phyloP scores from a whole-genome alignment of 306 rosid genomes.

The Acacia crassicarpa region DNA sequence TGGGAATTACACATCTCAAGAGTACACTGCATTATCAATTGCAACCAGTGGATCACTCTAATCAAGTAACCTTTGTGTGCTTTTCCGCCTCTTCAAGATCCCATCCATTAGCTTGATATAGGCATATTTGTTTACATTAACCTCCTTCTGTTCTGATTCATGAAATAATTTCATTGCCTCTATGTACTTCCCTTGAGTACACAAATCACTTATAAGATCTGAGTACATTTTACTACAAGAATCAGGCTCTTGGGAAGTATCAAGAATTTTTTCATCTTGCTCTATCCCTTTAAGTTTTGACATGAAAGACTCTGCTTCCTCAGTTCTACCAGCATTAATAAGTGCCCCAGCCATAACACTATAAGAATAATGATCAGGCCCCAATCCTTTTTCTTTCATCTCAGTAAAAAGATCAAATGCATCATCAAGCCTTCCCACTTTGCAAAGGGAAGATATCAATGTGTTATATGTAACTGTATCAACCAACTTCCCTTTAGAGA shows the following conservation, averaged over 20 bases:
- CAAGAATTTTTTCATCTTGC: conserved; percentile 36
- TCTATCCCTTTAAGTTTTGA: conserved; percentile 55
- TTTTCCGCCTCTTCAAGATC: conserved; percentile 70
- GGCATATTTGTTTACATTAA: conserved; percentile 47
- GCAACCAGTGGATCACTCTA: background rate
- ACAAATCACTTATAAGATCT: conserved; percentile 57
- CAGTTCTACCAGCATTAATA: conserved; percentile 51
- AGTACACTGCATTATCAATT: background rate
- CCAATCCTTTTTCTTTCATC: conserved; percentile 66
- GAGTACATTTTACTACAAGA: conserved; percentile 48
- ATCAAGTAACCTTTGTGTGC: conserved; percentile 43
- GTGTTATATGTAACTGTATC: conserved; percentile 84
- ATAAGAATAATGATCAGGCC: conserved; percentile 64
- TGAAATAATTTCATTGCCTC: conserved; percentile 71
- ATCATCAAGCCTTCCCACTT: conserved; percentile 62
- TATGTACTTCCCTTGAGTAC: conserved; percentile 69
- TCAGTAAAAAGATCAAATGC: conserved; percentile 62
- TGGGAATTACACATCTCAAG: background rate
- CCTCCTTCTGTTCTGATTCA: conserved; percentile 60
- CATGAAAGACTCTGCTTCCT: conserved; percentile 65
- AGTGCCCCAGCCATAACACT: conserved; percentile 59
- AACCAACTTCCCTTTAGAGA: conserved; percentile 57
- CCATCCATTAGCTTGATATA: conserved; percentile 77
- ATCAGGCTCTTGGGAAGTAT: conserved; percentile 46
- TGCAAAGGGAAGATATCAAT: conserved; percentile 75